A percentile compares a stretch with the other conserved stretches of the same genome.
Conservation (phyloP, 225 moss, liverwort and hornwort genomes). For the Ulota crispa region DNA sequence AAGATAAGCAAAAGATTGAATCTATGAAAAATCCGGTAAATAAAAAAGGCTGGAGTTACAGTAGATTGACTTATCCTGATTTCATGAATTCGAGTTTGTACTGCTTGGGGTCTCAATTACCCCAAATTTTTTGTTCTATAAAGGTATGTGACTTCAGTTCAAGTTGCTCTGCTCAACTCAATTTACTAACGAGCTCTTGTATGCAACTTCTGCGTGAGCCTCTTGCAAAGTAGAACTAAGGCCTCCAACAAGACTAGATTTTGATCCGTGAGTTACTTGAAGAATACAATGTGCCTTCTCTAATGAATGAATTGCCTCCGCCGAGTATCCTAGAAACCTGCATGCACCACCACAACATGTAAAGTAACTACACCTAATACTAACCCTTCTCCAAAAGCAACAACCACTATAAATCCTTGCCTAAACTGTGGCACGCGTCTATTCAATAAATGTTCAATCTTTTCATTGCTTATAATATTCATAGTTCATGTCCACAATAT, state of each 20-base stretch:
- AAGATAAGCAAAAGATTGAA: background rate
- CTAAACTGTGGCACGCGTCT: background rate
- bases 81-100: background rate
- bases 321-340: slow-evolving; percentile 67
- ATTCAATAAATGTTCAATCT: no score
- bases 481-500: background rate
- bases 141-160: background rate
- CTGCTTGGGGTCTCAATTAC: background rate
- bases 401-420: background rate
- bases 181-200: slow-evolving; percentile 24
- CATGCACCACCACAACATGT: background rate
- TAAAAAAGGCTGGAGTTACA: background rate
- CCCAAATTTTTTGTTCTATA: background rate
- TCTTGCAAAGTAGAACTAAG: slow-evolving; percentile 65
- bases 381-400: background rate
- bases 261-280: slow-evolving; percentile 71
- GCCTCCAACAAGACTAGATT: slow-evolving; percentile 54
- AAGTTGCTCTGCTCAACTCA: background rate
- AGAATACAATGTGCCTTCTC: slow-evolving; percentile 57
- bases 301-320: slow-evolving; percentile 52
- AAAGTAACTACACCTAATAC: background rate
- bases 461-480: no score
- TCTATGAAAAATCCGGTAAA: background rate
- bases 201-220: slow-evolving; percentile 65
- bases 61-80: background rate